Base-by-base conservation (phyloP, 495 filamentous ascomycete genomes). In the Lineolata rhizophorae region DNA sequence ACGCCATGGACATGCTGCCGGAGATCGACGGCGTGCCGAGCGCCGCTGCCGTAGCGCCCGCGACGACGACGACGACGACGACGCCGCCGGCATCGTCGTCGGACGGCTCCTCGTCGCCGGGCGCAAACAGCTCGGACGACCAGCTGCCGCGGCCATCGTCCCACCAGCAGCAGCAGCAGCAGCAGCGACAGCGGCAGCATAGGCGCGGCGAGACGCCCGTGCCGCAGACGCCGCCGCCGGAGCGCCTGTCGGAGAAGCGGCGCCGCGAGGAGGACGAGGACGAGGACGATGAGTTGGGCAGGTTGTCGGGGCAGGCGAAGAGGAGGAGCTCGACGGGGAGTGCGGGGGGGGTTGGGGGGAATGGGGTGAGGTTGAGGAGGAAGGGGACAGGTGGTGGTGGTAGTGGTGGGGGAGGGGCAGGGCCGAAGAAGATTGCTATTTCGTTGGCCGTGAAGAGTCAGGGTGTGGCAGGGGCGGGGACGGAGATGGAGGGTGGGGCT, bases 201-300 rank as follows among this genome's bases (percentile, higher is more conserved):
- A n/a, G n/a, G n/a, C n/a, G n/a, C n/a, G n/a, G n/a, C n/a, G n/a
- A n/a, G n/a, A n/a, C n/a, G n/a, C n/a, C n/a, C n/a, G n/a, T n/a
- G n/a, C n/a, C 59, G 44, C 22, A 38, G 14, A 31, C 29, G 32
- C 17, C 37, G 3, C 72, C 67, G 20, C 77, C 71, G 0, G 82
- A 90, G 45, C 61, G 78, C 33, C 43, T 93, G n/a, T 70, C 82
- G 0, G 83, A 93, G 52, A 93, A 93, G 47, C 76, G 87, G 35
- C 64, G 87, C 27, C 65, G 87, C 24, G 83, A 91, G 42, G 82
- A 93, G 39, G 84, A 93, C 33, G 65, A 69, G 38, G 83, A 93
- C 34, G 65, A 70, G 37, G 39, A 67, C 36, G 44, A 62, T 35
- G 43, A 58, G 58, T 21, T 66, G 24, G 20, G 46, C 38, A 43